Base-by-base conservation (phyloP, 2,329 filamentous ascomycete species). In the Fusarium coffeatum region DNA sequence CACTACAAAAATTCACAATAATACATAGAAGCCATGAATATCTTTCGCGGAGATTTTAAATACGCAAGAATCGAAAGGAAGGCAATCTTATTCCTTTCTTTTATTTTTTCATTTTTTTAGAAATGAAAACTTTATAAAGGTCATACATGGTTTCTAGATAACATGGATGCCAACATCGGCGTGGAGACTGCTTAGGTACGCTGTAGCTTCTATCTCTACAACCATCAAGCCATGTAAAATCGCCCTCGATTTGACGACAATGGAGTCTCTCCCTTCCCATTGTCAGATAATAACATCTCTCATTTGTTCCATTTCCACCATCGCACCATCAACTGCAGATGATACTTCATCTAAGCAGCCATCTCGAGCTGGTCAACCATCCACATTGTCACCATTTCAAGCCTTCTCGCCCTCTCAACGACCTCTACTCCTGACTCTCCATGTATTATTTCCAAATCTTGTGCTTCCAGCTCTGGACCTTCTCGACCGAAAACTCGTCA, bases 381-480 rank as follows among this genome's bases (percentile, higher is more conserved):
- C 71, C 28, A 43, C 70, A 41, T 23, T 72, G n/a, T 61, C 61
- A 12, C 65, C 72, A 40, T 53, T 64, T 48, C 62, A 70, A 30
- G 42, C 58, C 51, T 65, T 75, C 23, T 66, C 68, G 42, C 55
- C 55, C 18, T 70, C 80, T n/a, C 78, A 83, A 61, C 82, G 84
- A 2, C 84, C 87, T 50, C 81, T 92, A 18, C 83, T 97, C n/a
- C 83, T 93, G 2, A 93, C 93, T 0, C 86, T 97, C 0, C 94
- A 98, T 80, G 92, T 93, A 34, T 82, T 98, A 16, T 97, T 97
- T 76, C 94, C 94, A 0, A 88, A 89, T 68, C 87, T 93, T 56
- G 82, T 98, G 3, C 89, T 98, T 2, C 92, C 93, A 5, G 93
- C 95, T 0, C 85, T 99, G 5, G 94, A 98, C 78, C 85, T 98